phyloP scores from a whole-genome alignment of 2,329 filamentous ascomycete genomes.

The Aspergillus unguis region DNA sequence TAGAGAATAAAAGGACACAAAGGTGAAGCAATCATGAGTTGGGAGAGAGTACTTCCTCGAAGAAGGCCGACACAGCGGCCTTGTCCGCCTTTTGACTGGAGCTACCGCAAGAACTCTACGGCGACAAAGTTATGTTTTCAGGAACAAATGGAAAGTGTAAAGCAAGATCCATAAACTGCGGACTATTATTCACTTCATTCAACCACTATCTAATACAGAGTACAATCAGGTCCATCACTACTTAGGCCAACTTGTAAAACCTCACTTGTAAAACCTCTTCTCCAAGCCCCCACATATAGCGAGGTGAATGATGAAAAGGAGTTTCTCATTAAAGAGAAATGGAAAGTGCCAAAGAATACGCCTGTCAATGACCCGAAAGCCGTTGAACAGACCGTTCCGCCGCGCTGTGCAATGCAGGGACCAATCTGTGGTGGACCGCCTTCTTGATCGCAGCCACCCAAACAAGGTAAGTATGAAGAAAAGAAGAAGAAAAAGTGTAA shows the following conservation, averaged over 20 bases:
- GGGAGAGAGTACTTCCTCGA: too few species aligned
- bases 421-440: conserved; percentile 45
- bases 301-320: conserved; percentile 35
- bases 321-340: conserved; percentile 17
- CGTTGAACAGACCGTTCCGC: conserved; percentile 43
- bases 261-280: conserved; percentile 28
- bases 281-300: conserved; percentile 32
- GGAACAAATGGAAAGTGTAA: too few species aligned
- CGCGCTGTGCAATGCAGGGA: conserved; percentile 59
- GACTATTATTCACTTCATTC: neutral
- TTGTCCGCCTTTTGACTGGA: too few species aligned
- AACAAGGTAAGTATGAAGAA: conserved; percentile 54
- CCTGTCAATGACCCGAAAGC: conserved; percentile 39
- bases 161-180: too few species aligned
- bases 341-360: conserved; percentile 40
- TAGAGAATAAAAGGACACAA: too few species aligned
- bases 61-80: too few species aligned
- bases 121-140: too few species aligned
- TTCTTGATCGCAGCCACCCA: conserved; percentile 48
- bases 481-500: conserved; percentile 37
- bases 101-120: too few species aligned
- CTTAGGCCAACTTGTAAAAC: neutral
- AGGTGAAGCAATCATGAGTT: too few species aligned
- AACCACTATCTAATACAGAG: neutral
- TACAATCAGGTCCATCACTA: too few species aligned